These are phyloP conservation scores for Flaveria trinervia DNA, from an alignment of 129 eudicot genomes.

Conservation along the genomic window DNA sequence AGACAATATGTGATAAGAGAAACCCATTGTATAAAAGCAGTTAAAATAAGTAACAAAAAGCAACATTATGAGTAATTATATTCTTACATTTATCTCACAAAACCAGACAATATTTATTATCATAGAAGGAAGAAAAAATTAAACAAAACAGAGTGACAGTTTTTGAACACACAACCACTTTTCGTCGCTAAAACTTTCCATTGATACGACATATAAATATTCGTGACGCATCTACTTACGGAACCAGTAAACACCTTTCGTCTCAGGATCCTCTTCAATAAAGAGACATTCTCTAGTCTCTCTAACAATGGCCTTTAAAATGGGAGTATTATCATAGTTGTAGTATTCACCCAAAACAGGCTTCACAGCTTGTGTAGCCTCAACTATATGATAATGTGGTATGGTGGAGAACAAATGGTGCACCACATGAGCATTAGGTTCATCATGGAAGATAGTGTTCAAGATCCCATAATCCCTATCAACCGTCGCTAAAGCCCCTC, in stretches of 20 bases:
- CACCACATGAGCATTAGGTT: slow-evolving; percentile 34
- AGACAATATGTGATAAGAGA: too few species aligned
- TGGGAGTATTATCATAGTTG: slow-evolving; percentile 36
- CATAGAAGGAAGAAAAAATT: too few species aligned
- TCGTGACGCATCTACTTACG: slow-evolving; percentile 7
- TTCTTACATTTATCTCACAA: too few species aligned
- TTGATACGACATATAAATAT: neutral
- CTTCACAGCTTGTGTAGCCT: slow-evolving; percentile 41
- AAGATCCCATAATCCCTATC: slow-evolving; percentile 41
- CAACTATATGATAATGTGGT: slow-evolving; percentile 43
- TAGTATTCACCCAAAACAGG: slow-evolving; percentile 42
- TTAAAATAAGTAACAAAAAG: too few species aligned
- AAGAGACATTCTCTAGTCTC: slow-evolving; percentile 42
- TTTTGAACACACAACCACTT: neutral
- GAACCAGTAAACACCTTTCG: slow-evolving; percentile 44
- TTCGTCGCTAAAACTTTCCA: neutral
- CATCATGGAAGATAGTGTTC: slow-evolving; percentile 31
- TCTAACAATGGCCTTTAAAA: slow-evolving; percentile 39
- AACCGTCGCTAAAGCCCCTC: slow-evolving; percentile 41
- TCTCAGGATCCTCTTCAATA: slow-evolving; percentile 35
- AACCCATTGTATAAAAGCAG: too few species aligned
- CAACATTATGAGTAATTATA: too few species aligned
- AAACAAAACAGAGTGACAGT: neutral
- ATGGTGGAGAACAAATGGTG: slow-evolving; percentile 46
- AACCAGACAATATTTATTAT: too few species aligned